Base-by-base conservation (phyloP, 129 eudicot genomes). In the Flaveria linearis region DNA sequence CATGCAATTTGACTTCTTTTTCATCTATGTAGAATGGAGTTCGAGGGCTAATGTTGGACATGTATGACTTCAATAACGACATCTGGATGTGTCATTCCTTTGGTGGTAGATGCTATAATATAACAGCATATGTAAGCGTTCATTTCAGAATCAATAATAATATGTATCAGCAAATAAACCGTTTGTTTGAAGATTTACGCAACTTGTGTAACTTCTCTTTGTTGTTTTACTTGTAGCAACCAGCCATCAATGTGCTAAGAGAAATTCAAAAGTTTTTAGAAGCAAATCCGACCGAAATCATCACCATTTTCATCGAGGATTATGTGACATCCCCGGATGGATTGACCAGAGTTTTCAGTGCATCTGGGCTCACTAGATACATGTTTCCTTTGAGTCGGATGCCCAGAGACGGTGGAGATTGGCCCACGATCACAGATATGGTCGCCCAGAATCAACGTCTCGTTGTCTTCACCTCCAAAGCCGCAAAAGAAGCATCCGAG, bases 11-110 rank as follows among this genome's bases (percentile, higher is more conserved):
- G 14, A 3, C 26, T 4, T n/a, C 41, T 76, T 73, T 69, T 76
- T 61, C 30, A 6, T 49, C 14, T 68, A 20, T 78, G 87, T 60
- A 91, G 99, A 91, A 94, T 82, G 99, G 99, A 25, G 99, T 91
- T 70, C 94, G 97, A 71, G 99, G 97, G 72, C 87, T 94, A 69
- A 94, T 94, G 97, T 84, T 94, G 82, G 99, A 94, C 74, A 89
- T 94, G 97, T 94, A 94, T 66, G 99, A 94, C 84, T 94, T 91
- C 84, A 73, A 88, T 80, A 85, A 89, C 39, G 94, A 91, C 72
- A 86, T 94, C 43, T 94, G 99, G 99, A 69, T 89, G 80, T 94
- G 99, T 58, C 99, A 94, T 78, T 94, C 99, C 30, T 87, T 87
- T 46, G 84, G 79, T n/a, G 97, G 97, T 53, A 53, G 61, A 52